Base-by-base conservation (phyloP, 371 early-diverging fungal species). In the Mortierella sp. region DNA sequence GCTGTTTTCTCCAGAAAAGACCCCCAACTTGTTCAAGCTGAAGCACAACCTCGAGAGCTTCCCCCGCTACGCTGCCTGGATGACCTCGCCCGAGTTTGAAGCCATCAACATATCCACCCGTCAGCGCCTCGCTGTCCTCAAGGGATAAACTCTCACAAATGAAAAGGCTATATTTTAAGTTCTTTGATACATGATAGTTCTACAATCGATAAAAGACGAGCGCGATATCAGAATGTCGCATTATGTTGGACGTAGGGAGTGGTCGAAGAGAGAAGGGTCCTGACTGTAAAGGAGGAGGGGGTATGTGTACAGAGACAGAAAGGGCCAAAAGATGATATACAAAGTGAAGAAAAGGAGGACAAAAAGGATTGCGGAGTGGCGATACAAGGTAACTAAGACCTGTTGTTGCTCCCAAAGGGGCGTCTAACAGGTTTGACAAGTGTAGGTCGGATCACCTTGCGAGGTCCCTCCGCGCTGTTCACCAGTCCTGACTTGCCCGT, bases 391-490 rank as follows among this genome's bases (percentile, higher is more conserved):
- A 35, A 38, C 43, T 68, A 68, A 1, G 68, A 4, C 24, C 68
- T 68, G 43, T 41, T 41, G 32, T 55, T 56, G 56, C 70, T 71
- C 32, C 80, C 80, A 54, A 75, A 80, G 43, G 75, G 79, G 8
- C 80, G 79, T 38, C 75, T 32, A 2, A 51, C 44, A 43, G 80
- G 83, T 44, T 77, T 83, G 43, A 32, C 29, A 21, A 75, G 72
- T 2, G 74, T 74, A 4, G 83, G 74, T 38, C 83, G 80, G 29
- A 65, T 83, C n/a, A 83, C 74, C 65, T 83, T 83, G n/a, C 83
- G 80, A 18, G 83, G 80, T 38, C 83, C 83, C 29, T 83, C 83
- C 7, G 77, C 35, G 12, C 75, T 38, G 51, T 83, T 83, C 12
- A 49, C 35, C 27, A 73, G 16, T 35, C 83, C 83, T n/a, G 83